Percentiles rank a stretch among this genome's conserved stretches.
Conservation (phyloP, 202 grass and related monocot genomes). For the Cymbopogon flexuosus region DNA sequence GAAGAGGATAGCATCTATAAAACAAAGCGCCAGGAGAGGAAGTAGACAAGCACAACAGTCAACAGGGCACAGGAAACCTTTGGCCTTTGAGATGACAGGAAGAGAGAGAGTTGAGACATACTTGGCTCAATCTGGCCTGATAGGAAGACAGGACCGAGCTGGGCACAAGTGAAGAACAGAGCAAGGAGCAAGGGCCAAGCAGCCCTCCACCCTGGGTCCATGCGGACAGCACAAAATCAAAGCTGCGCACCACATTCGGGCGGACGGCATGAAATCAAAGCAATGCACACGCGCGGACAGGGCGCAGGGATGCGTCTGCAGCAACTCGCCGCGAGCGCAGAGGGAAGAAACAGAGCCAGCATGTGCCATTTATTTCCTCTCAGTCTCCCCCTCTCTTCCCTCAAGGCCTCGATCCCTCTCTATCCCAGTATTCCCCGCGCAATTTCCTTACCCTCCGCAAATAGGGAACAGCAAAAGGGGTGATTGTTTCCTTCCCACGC, state of each 20-base stretch:
- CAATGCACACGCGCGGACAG: not conserved
- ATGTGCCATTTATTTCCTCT: not conserved
- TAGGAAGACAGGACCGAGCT: not conserved
- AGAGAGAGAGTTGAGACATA: not conserved
- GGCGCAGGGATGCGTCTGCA: not conserved
- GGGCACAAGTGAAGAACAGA: not conserved
- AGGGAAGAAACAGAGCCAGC: not conserved
- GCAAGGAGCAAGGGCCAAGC: not conserved
- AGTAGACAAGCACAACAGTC: not conserved
- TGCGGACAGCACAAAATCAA: not conserved
- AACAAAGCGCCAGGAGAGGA: not conserved
- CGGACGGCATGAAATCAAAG: not conserved
- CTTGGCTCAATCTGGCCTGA: not conserved
- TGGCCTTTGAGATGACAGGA: not conserved
- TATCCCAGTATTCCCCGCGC: not conserved
- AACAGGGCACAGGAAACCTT: not conserved
- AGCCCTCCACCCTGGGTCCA: not conserved
- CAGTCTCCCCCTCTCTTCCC: not conserved
- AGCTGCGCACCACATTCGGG: not conserved
- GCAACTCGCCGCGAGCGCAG: not conserved
- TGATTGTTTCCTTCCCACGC: not conserved
- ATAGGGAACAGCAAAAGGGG: not conserved
- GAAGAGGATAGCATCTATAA: not conserved
- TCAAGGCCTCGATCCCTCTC: not conserved
- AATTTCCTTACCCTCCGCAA: not conserved